Evolutionary conservation across 805 yeast genomes (phyloP), one percentile per base, ranked within the genome.

Genomic region (Suhomyces pyralidae): DNA sequence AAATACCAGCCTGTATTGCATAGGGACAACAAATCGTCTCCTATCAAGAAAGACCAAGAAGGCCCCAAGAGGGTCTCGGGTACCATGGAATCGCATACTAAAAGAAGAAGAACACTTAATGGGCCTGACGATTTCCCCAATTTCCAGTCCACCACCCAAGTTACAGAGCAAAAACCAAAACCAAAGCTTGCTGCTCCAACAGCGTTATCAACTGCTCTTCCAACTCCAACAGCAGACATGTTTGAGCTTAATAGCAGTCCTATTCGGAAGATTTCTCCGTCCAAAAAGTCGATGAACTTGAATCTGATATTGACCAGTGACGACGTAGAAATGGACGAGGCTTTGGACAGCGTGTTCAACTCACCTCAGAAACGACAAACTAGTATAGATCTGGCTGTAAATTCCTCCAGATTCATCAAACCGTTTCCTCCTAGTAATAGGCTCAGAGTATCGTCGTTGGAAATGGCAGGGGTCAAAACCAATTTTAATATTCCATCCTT

Each of bases 91-190:
- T 40, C 52, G 24, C 49, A 50, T 17, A 44, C 67, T 25, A 71
- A 72, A 46, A 62, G 74, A 49, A 67, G 78, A 56, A 58, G 78
- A 46, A 75, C 80, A 0, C 62, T 74, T 34, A 74, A 73, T 46
- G 78, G 77, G 3, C 74, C 72, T 5, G 78, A 75, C 51, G 77
- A 74, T 24, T 61, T 69, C 5, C 48, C 46, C 40, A 51, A 52
- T 14, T 46, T 46, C 19, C 38, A 22, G n/a, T 6, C 46, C 19
- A 30, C 38, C 22, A 36, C 36, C 19, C 48, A 45, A 17, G 24
- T 6, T 7, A 45, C 25, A 19, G 45, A 34, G 14, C 6, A 5
- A 30, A 30, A 30, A 2, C 36, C 17, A 5, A 14, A 32, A 7
- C 17, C 12, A 32, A 32, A 32, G 17, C 40, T 46, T 7, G 26